These are phyloP conservation scores for Rhizoctonia solani DNA, from an alignment of 1,284 basidiomycete species.

Conservation along the genomic window DNA sequence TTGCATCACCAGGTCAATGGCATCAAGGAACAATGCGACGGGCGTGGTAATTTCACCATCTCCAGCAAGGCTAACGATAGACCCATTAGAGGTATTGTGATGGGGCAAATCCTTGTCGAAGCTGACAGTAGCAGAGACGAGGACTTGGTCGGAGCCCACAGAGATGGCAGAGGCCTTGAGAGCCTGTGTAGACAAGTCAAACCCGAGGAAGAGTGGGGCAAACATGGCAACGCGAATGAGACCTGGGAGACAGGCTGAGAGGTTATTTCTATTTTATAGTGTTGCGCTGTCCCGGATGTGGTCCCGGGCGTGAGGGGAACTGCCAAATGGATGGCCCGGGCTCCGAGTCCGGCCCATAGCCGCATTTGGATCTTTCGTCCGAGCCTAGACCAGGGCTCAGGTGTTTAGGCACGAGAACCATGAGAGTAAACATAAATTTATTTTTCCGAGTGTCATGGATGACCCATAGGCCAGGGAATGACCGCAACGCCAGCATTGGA, in stretches of 20 bases:
- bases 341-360: conserved; percentile 10
- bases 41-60: conserved; percentile 78
- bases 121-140: conserved; percentile 75
- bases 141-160: conserved; percentile 57
- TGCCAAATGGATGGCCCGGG: neutral
- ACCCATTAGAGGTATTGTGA: conserved; percentile 74
- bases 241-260: neutral
- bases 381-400: neutral
- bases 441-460: neutral
- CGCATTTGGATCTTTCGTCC: conserved; percentile 12
- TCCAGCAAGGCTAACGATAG: conserved; percentile 61
- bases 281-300: neutral
- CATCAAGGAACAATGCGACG: conserved; percentile 82
- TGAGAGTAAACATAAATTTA: neutral
- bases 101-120: conserved; percentile 81
- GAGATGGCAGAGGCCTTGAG: conserved; percentile 77
- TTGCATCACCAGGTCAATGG: conserved; percentile 77
- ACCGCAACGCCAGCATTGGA: too few relatives aligned
- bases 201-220: conserved; percentile 72
- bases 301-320: neutral
- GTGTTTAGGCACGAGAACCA: neutral
- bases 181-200: conserved; percentile 88
- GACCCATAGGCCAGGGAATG: too few relatives aligned
- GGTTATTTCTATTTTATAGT: conserved; percentile 26
- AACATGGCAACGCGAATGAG: conserved; percentile 39